These are phyloP conservation scores for Nakazawaea ernobii DNA, from an alignment of 805 yeast genomes.

Conservation along the genomic window DNA sequence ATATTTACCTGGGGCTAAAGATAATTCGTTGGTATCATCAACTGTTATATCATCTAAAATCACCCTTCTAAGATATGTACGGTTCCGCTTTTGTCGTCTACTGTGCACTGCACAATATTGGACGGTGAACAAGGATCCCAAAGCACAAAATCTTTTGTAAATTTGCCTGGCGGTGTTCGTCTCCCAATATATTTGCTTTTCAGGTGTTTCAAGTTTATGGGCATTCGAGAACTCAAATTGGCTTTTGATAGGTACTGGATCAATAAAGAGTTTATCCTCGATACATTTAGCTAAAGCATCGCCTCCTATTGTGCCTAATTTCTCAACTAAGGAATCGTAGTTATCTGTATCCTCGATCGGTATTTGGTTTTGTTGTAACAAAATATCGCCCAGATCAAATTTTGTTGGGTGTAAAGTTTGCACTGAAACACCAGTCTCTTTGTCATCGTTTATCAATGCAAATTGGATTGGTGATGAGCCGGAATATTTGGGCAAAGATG, in stretches of 20 bases:
- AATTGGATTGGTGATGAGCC: slow-evolving; percentile 91
- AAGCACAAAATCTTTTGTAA: slow-evolving; percentile 37
- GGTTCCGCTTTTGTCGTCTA: slow-evolving; percentile 16
- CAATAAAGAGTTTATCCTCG: slow-evolving; percentile 21
- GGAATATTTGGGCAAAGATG: slow-evolving; percentile 71
- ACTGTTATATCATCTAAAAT: slow-evolving; percentile 35
- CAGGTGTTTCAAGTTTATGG: slow-evolving; percentile 40
- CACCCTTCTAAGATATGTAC: slow-evolving; percentile 30
- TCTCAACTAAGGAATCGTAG: slow-evolving; percentile 36
- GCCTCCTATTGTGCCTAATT: slow-evolving; percentile 60
- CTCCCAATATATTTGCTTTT: slow-evolving; percentile 45
- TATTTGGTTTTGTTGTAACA: slow-evolving; percentile 49
- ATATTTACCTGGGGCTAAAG: slow-evolving; percentile 21
- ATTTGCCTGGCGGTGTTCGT: slow-evolving; percentile 30
- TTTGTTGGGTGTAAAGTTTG: slow-evolving; percentile 86
- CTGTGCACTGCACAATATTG: slow-evolving; percentile 26
- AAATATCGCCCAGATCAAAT: slow-evolving; percentile 74
- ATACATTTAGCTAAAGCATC: slow-evolving; percentile 44
- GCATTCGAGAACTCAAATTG: slow-evolving; percentile 46
- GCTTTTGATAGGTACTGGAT: slow-evolving; percentile 17
- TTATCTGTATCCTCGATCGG: slow-evolving; percentile 39
- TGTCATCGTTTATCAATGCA: slow-evolving; percentile 61
- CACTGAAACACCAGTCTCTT: slow-evolving; percentile 73
- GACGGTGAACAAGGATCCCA: slow-evolving; percentile 53
- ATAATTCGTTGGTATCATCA: not conserved